Evolutionary conservation across 768 basidiomycete species (phyloP).

Genomic region (Hydnum rufescens): DNA sequence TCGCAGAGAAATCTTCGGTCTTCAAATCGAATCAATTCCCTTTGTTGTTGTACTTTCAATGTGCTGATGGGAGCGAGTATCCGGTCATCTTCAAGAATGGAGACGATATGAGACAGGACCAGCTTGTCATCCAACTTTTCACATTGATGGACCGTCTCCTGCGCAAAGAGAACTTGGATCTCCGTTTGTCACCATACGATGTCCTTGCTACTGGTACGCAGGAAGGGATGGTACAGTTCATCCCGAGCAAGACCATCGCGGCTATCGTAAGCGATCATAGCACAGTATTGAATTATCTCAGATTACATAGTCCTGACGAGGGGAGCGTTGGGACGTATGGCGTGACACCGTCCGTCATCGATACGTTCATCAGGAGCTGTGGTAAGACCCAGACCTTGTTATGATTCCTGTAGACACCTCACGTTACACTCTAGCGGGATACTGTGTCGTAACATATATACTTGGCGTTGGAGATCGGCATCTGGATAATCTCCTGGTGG

Average conservation of each 20-base stretch:
- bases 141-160: constrained; percentile 91
- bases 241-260: constrained; percentile 88
- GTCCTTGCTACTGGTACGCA: constrained; percentile 80
- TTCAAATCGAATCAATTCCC: constrained; percentile 97
- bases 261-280: constrained; percentile 87
- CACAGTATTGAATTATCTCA: constrained; percentile 68
- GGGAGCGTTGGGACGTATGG: constrained; percentile 88
- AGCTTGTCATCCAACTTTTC: constrained; percentile 94
- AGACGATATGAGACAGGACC: constrained; percentile 96
- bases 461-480: constrained; percentile 96
- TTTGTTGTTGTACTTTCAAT: constrained; percentile 75
- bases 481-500: constrained; percentile 80
- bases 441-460: constrained; percentile 91
- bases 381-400: constrained; percentile 33
- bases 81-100: constrained; percentile 98
- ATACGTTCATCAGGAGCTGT: constrained; percentile 92
- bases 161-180: constrained; percentile 84
- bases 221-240: constrained; percentile 94
- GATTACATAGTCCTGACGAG: constrained; percentile 77
- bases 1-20: constrained; percentile 78
- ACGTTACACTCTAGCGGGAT: constrained; percentile 51
- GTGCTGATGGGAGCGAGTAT: constrained; percentile 66
- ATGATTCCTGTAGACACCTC: constrained; percentile 4
- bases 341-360: constrained; percentile 84
- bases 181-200: constrained; percentile 78